A percentile compares a stretch with the other conserved stretches of the same genome.
Conservation (phyloP, 495 filamentous ascomycete genomes). For the Penicillium psychrofluorescens region DNA sequence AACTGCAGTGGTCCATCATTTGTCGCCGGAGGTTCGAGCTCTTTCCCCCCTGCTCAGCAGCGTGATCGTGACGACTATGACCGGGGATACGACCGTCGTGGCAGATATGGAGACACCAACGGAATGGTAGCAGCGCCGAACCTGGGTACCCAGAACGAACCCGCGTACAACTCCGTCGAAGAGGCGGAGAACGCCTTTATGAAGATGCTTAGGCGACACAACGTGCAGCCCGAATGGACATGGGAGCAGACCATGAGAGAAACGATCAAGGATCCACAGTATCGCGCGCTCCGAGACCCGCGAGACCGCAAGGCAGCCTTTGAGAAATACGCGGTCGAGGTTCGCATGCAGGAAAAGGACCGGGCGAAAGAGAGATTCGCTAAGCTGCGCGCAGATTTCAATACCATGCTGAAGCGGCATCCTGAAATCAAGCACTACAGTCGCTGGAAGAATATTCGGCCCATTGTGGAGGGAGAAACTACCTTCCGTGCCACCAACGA, state of each 20-base stretch:
- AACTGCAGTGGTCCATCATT: constrained; percentile 55
- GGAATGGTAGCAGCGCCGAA: constrained; percentile 52
- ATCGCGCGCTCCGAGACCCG: constrained; percentile 88
- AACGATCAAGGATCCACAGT: constrained; percentile 90
- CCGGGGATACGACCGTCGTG: constrained; percentile 57
- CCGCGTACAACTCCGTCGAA: constrained; percentile 77
- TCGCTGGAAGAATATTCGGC: constrained; percentile 92
- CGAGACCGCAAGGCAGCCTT: constrained; percentile 87
- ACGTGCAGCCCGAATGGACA: constrained; percentile 82
- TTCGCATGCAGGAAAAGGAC: constrained; percentile 88
- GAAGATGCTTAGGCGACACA: constrained; percentile 78
- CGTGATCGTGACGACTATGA: constrained; percentile 51
- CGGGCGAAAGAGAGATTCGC: constrained; percentile 89
- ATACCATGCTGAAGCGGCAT: constrained; percentile 91
- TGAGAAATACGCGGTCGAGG: constrained; percentile 89
- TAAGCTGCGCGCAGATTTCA: constrained; percentile 90
- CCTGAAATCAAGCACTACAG: constrained; percentile 98
- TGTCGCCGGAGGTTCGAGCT: constrained; percentile 55
- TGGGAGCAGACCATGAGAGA: constrained; percentile 87
- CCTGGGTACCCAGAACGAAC: constrained; percentile 61
- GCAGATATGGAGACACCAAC: constrained; percentile 57
- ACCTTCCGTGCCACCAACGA: constrained; percentile 87
- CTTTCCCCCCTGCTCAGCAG: constrained; percentile 36
- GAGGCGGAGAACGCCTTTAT: constrained; percentile 93
- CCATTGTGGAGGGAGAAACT: constrained; percentile 91